These are phyloP conservation scores for Saturnispora zaruensis DNA, from an alignment of 805 yeast species.

Conservation along the genomic window DNA sequence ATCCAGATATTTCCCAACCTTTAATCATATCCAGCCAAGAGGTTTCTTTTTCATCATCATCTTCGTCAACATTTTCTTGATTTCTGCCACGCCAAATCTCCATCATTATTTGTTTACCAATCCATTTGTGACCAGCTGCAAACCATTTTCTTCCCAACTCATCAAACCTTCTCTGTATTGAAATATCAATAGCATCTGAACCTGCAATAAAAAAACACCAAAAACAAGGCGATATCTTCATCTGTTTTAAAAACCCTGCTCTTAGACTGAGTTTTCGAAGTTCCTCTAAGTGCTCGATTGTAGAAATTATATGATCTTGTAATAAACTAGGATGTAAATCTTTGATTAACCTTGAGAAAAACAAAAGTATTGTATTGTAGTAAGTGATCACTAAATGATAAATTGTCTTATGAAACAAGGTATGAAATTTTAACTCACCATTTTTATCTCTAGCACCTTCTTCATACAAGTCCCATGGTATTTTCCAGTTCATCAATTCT, in stretches of 20 bases:
- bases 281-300: constrained; percentile 31
- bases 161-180: constrained; percentile 29
- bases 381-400: constrained; percentile 33
- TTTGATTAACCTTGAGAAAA: constrained; percentile 39
- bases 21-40: constrained; percentile 48
- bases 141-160: constrained; percentile 28
- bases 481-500: constrained; percentile 37
- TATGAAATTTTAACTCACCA: constrained; percentile 24
- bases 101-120: constrained; percentile 43
- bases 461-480: constrained; percentile 36
- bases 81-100: constrained; percentile 43
- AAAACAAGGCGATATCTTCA: constrained; percentile 33
- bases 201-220: constrained; percentile 43
- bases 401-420: constrained; percentile 34
- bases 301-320: constrained; percentile 30
- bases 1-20: constrained; percentile 41
- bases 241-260: constrained; percentile 15
- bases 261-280: constrained; percentile 18
- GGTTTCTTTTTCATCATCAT: constrained; percentile 21
- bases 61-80: constrained; percentile 18
- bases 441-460: constrained; percentile 9
- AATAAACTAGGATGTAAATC: constrained; percentile 29
- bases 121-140: constrained; percentile 39
- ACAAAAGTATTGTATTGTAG: constrained; percentile 37
- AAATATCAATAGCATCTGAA: constrained; percentile 30